Evolutionary conservation across 352 stramenopile genomes (phyloP), one percentile per base, ranked within the genome.

Genomic region (Phytophthora palmivora): DNA sequence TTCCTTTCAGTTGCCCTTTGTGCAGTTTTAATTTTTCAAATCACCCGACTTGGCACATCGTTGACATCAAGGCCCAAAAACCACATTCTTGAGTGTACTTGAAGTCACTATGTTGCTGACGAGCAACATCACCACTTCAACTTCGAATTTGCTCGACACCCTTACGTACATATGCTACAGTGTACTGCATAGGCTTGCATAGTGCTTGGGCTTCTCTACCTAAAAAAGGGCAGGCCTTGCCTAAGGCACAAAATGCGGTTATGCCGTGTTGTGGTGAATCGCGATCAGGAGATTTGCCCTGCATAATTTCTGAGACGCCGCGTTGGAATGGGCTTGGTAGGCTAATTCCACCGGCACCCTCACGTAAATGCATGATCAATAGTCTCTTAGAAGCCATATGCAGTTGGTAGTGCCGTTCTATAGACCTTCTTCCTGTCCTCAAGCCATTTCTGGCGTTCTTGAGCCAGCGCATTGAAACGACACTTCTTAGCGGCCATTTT

Each of bases 241-340:
- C 50, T 67, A 62, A 67, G 69, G 63, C 63, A 56, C 63, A 69
- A 24, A 42, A 56, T 55, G 32, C 19, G 39, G 44, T 30, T 47
- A 14, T 50, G 58, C 44, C 44, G 42, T 48, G 32, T 69, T 75
- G 78, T 78, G 81, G 78, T 81, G 81, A 90, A 90, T 90, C 81
- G 81, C 63, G 75, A 90, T 90, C 81, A 87, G 67, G 79, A 90
- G 81, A 90, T 90, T 90, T 90, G 77, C 76, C 70, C 81, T 88
- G 73, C 81, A 77, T 71, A 90, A 90, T 90, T 87, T 90, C 72
- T 89, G 67, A 64, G 37, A 37, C 49, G 60, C 71, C 63, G 48
- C 51, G 44, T 47, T 58, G 59, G 59, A 68, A 68, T 68, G 59
- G 59, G 51, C 44, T 22, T 38, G 3, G n/a, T 18, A 42, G 71